These are phyloP conservation scores for sorghum (Sorghum bicolor) DNA, from an alignment of 176 grass and related monocot genomes.

Conservation along the genomic window Sorghum_bicolor_NCBIv3 NC_012875.2:44379001-44379500, in stretches of 20 bases:
- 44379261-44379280: not conserved
- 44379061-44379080: not conserved
- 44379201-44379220: not conserved
- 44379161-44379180: not conserved
- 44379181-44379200: not conserved
- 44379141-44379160: not conserved
- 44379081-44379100: not conserved
- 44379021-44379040: not conserved
- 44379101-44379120: not conserved
- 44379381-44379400: not conserved
- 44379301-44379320: not conserved
- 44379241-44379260: not conserved
- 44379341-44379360: not conserved
- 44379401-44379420: not conserved
- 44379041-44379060: not conserved
- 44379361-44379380: not conserved
- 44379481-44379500: not conserved
- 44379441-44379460: not conserved
- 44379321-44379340: not conserved
- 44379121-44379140: not conserved
- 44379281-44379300: not conserved
- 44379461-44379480: not conserved
- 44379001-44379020: not conserved
- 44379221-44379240: slow-evolving; percentile 9
- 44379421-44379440: not conserved